Evolutionary conservation across 805 yeast genomes (phyloP).

Genomic region (Monosporozyma yasuniensis): DNA sequence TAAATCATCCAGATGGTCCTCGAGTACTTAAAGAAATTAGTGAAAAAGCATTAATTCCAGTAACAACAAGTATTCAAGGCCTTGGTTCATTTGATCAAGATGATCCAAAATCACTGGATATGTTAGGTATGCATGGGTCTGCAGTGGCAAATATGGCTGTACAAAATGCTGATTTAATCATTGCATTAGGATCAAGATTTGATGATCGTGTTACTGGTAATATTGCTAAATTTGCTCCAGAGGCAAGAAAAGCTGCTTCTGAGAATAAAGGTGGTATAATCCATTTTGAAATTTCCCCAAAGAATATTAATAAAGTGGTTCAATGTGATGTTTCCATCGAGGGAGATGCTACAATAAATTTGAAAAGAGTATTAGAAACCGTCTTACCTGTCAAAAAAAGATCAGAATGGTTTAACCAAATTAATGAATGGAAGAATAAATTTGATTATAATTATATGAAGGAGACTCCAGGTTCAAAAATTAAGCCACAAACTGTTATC

Average conservation of each 20-base stretch:
- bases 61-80: conserved; percentile 90
- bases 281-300: conserved; percentile 93
- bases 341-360: conserved; percentile 84
- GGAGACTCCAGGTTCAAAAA: conserved; percentile 71
- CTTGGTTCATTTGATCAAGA: conserved; percentile 91
- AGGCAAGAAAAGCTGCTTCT: conserved; percentile 77
- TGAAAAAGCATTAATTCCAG: conserved; percentile 88
- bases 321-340: conserved; percentile 94
- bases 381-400: conserved; percentile 57
- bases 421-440: conserved; percentile 73
- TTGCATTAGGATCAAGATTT: conserved; percentile 94
- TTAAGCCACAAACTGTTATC: conserved; percentile 91
- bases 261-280: conserved; percentile 91
- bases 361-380: conserved; percentile 63
- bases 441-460: conserved; percentile 76
- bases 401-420: conserved; percentile 67
- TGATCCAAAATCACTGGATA: conserved; percentile 83
- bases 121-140: conserved; percentile 98
- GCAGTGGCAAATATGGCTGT: conserved; percentile 93
- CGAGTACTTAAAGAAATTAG: conserved; percentile 68
- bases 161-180: conserved; percentile 85
- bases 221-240: conserved; percentile 85
- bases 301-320: conserved; percentile 95
- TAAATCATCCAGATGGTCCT: conserved; percentile 77
- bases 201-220: conserved; percentile 96